These are phyloP conservation scores for Desmodesmus armatus DNA, from an alignment of 139 green algal species.

Conservation along the genomic window DNA sequence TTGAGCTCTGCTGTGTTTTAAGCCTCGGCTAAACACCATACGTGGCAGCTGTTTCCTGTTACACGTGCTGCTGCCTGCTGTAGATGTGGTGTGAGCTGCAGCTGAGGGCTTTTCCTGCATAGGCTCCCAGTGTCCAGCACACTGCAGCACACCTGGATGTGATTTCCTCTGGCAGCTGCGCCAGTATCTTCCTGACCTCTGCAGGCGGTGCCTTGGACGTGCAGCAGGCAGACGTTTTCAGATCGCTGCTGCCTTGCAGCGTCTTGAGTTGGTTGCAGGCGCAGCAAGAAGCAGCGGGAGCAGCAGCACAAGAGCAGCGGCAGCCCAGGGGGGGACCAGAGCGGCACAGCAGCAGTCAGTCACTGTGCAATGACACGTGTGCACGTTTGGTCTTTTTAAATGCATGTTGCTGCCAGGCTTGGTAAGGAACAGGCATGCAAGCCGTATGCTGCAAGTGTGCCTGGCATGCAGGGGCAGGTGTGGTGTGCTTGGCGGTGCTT, in stretches of 20 bases:
- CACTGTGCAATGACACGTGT: too few species aligned
- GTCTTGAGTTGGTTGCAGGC: slow-evolving; percentile 35
- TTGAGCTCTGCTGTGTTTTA: too few species aligned
- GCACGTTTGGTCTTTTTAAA: too few species aligned
- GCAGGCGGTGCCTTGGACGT: slow-evolving; percentile 70
- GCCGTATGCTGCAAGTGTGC: neutral
- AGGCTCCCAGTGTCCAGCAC: slow-evolving; percentile 2
- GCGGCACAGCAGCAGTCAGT: neutral
- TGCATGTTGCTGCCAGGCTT: too few species aligned
- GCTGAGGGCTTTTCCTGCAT: neutral
- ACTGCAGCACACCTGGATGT: slow-evolving; percentile 49
- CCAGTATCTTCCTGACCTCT: slow-evolving; percentile 50
- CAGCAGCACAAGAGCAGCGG: neutral
- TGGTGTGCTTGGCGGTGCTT: too few species aligned
- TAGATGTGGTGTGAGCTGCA: too few species aligned
- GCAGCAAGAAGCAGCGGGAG: neutral
- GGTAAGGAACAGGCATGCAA: neutral
- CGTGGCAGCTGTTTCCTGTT: too few species aligned
- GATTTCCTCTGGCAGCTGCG: slow-evolving; percentile 69
- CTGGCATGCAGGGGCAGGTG: too few species aligned
- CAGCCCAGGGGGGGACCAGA: neutral
- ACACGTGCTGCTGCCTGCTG: too few species aligned
- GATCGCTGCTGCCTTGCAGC: slow-evolving; percentile 74
- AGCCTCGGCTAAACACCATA: too few species aligned
- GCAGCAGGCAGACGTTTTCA: slow-evolving; percentile 92